Percentiles rank a stretch among this genome's conserved stretches.
phyloP scores from a whole-genome alignment of 2,329 filamentous ascomycete genomes.

The Alternaria sp. region DNA sequence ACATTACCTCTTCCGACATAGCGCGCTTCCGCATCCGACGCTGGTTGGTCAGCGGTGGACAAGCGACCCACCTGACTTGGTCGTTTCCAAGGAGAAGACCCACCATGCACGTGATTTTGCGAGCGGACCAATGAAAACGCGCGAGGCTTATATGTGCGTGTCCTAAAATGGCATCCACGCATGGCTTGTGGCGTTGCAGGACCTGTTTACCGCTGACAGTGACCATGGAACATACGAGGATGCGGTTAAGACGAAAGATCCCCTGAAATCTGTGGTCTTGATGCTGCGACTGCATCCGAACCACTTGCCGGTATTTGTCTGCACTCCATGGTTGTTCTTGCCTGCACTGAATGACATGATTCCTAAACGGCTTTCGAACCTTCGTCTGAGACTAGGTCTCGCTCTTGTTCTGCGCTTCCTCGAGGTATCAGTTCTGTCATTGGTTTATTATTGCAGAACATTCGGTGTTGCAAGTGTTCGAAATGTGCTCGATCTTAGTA shows the following conservation, averaged over 20 bases:
- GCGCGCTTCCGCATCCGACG: neutral
- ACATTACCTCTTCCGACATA: constrained; percentile 20
- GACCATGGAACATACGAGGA: neutral
- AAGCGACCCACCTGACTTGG: neutral
- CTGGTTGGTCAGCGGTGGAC: constrained; percentile 3
- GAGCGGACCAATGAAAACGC: constrained; percentile 11
- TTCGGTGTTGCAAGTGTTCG: neutral
- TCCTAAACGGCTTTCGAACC: too few species aligned
- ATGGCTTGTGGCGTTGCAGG: neutral
- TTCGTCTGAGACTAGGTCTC: too few species aligned
- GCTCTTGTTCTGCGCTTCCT: too few species aligned
- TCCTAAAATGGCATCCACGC: neutral
- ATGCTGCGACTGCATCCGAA: neutral
- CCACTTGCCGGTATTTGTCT: too few species aligned
- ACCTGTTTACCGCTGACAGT: neutral
- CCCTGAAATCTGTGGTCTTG: neutral
- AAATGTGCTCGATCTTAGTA: neutral
- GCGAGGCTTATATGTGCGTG: neutral
- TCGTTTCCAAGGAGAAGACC: neutral
- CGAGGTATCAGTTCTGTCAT: too few species aligned
- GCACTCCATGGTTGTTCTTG: too few species aligned
- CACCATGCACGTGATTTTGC: constrained; percentile 10
- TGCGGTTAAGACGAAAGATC: neutral
- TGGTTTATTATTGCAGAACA: too few species aligned
- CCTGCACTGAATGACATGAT: too few species aligned